Evolutionary conservation across 176 grass and related monocot species (phyloP).

Genomic region (Ampelocalamus luodianensis): DNA sequence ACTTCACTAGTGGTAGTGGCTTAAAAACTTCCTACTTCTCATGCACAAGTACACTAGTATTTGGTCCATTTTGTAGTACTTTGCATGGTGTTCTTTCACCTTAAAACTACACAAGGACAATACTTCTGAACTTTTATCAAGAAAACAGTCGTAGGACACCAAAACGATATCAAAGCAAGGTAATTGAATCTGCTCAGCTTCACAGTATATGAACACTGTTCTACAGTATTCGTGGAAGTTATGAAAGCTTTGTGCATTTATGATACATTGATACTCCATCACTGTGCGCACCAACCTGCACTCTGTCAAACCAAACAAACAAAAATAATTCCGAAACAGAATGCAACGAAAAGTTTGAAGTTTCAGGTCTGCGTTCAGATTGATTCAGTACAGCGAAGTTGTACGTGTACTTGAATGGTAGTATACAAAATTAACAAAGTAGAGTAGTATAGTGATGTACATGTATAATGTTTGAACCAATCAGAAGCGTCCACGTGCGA

Average conservation of each 20-base stretch:
- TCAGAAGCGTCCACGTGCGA: neutral
- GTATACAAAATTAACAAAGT: neutral
- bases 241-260: neutral
- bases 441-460: neutral
- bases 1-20: neutral
- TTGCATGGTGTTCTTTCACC: slow-evolving; percentile 2
- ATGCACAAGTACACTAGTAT: neutral
- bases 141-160: slow-evolving; percentile 1
- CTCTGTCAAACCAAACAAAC: neutral
- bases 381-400: neutral
- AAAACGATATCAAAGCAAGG: neutral
- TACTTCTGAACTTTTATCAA: slow-evolving; percentile 17
- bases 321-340: neutral
- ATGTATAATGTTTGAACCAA: neutral
- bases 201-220: neutral
- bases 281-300: neutral
- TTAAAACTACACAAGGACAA: neutral
- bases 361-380: neutral
- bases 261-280: neutral
- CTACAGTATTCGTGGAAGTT: neutral
- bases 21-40: neutral
- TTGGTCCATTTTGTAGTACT: neutral
- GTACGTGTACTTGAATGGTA: neutral
- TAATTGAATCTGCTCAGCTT: slow-evolving; percentile 22
- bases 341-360: neutral